Evolutionary conservation across 1,284 basidiomycete genomes (phyloP).

Genomic region (Boletus sp.): DNA sequence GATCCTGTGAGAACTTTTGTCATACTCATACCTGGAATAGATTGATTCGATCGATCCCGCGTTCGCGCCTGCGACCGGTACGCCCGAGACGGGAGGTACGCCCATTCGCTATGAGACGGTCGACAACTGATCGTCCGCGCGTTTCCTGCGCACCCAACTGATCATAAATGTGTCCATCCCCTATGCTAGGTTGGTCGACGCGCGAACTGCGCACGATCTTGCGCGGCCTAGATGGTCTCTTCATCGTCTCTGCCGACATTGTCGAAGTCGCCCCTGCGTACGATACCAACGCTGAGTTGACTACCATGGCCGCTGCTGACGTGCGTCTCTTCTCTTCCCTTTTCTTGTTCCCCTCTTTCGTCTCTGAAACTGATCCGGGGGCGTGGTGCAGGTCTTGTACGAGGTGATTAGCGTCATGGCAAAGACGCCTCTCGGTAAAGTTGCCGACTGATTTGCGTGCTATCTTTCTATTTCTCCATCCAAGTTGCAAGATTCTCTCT

Average conservation of each 20-base stretch:
- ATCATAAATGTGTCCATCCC: not conserved
- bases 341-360: not conserved
- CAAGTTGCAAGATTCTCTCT: too few relatives aligned
- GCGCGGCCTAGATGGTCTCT: constrained; percentile 66
- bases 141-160: not conserved
- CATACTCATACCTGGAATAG: constrained; percentile 31
- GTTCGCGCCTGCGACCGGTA: constrained; percentile 77
- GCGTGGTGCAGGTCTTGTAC: constrained; percentile 50
- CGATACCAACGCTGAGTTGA: constrained; percentile 75
- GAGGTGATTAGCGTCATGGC: constrained; percentile 77
- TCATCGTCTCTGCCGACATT: constrained; percentile 75
- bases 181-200: constrained; percentile 61
- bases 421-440: constrained; percentile 69
- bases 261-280: constrained; percentile 82
- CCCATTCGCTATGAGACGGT: constrained; percentile 4
- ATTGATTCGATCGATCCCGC: constrained; percentile 75
- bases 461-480: too few relatives aligned
- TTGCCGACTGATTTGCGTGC: constrained; percentile 22
- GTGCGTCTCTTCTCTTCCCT: constrained; percentile 37
- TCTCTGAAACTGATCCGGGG: constrained; percentile 2
- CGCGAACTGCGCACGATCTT: constrained; percentile 72
- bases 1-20: not conserved
- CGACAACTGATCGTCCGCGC: not conserved
- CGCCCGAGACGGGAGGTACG: constrained; percentile 54
- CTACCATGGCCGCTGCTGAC: constrained; percentile 77